phyloP scores from a whole-genome alignment of 257 asterid species.

The Solanum pennellii region DNA sequence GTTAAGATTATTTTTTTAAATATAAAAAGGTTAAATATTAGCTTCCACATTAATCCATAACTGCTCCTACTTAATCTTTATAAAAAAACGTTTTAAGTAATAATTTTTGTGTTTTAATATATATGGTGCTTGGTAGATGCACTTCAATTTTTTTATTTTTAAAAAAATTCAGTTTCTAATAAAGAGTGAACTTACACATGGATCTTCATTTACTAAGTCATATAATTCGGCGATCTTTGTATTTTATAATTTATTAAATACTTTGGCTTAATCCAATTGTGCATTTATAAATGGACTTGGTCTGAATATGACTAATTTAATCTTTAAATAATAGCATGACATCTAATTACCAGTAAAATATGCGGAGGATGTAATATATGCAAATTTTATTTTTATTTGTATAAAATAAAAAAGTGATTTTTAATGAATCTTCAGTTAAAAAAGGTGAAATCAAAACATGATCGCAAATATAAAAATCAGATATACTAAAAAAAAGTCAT shows the following conservation, averaged over 20 bases:
- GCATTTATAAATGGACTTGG: neutral
- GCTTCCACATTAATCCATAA: neutral
- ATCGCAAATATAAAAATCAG: no score
- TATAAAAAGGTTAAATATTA: neutral
- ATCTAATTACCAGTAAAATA: neutral
- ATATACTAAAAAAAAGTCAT: neutral
- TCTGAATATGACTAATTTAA: neutral
- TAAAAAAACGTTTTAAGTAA: neutral
- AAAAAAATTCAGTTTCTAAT: neutral
- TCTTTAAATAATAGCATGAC: neutral
- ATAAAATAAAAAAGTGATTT: neutral
- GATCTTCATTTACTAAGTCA: neutral
- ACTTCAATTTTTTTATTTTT: neutral
- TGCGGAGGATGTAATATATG: neutral
- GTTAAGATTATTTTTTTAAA: no score
- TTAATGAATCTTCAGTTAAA: rapidly evolving
- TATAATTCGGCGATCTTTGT: neutral
- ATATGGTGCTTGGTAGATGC: neutral
- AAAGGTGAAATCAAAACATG: neutral
- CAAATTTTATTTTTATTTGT: neutral
- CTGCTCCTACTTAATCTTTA: neutral
- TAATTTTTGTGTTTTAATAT: neutral
- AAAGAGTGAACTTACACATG: neutral
- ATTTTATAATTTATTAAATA: neutral
- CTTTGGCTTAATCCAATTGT: neutral